Evolutionary conservation across 1,139 yeast species (phyloP), one percentile per base, ranked within the genome.

Genomic region (Hansenula sp.): DNA sequence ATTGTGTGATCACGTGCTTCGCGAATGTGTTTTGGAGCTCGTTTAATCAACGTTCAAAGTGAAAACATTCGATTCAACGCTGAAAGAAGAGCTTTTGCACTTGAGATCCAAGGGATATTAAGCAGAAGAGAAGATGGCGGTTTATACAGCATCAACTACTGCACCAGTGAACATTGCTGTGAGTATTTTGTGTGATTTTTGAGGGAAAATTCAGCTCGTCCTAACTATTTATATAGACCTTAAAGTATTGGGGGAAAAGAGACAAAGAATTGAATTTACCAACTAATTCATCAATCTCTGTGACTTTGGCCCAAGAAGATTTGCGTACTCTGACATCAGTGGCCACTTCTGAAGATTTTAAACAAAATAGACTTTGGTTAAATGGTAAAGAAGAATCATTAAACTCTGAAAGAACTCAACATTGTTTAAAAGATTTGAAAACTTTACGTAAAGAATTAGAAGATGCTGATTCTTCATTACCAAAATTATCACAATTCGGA

Each of bases 201-300:
- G 24, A 29, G 24, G 32, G 19, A 13, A 5, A 10, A 7, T 16
- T 19, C n/a, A n/a, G n/a, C n/a, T n/a, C n/a, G n/a, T n/a, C n/a
- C n/a, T n/a, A n/a, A n/a, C n/a, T n/a, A 20, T 21, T 20, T n/a
- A 9, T 28, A 19, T 45, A 79, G 85, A 90, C 97, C 36, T 74
- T 92, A 52, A 92, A 92, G 66, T 94, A 92, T 68, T 92, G 99
- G 99, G 98, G 99, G 38, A 92, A 92, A 66, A 77, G 98, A 59
- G 97, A 92, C 63, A 82, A 81, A 46, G 69, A 72, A 38, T 75
- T 92, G 57, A 92, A 92, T 60, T 71, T 92, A 43, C 99, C 99
- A 37, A 92, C 98, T 43, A 92, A 92, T 67, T 84, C 95, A 11
- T 89, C 97, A 24, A 88, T 92, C 52, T 88, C 97, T 17, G 96